Conservation (phyloP, 306 rosid genomes). For the Pachyrhizus erosus region DNA sequence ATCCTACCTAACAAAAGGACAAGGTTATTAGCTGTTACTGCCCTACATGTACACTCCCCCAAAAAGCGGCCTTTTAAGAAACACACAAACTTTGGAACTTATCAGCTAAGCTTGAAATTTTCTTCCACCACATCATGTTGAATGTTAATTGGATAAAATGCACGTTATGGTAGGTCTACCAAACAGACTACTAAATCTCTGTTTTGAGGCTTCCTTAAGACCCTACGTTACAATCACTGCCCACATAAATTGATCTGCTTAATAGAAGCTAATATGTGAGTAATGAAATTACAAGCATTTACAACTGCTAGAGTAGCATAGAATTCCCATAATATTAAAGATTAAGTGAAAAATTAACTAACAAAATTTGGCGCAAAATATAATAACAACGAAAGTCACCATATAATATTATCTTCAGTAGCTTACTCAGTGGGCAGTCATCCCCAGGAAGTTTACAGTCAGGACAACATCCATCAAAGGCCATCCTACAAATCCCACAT, state of each 20-base stretch:
- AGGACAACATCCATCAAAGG: conserved; percentile 95
- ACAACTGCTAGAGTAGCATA: background rate
- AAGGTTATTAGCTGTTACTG: background rate
- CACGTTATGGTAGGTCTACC: background rate
- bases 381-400: conserved; percentile 1
- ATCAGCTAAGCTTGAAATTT: background rate
- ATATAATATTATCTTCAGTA: background rate
- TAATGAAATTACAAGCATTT: conserved; percentile 5
- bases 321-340: background rate
- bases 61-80: background rate
- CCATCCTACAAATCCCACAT: conserved; percentile 95
- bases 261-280: background rate
- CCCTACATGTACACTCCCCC: background rate
- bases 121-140: background rate
- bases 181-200: background rate
- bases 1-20: background rate
- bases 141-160: background rate
- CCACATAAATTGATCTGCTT: background rate
- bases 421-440: conserved; percentile 90
- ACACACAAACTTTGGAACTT: background rate
- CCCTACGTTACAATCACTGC: background rate
- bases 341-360: background rate
- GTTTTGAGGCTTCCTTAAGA: background rate
- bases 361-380: background rate
- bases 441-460: conserved; percentile 95